Percentiles rank a stretch among this genome's conserved stretches.
phyloP scores from a whole-genome alignment of 352 stramenopile genomes.

The Aphanomyces cochlioides region DNA sequence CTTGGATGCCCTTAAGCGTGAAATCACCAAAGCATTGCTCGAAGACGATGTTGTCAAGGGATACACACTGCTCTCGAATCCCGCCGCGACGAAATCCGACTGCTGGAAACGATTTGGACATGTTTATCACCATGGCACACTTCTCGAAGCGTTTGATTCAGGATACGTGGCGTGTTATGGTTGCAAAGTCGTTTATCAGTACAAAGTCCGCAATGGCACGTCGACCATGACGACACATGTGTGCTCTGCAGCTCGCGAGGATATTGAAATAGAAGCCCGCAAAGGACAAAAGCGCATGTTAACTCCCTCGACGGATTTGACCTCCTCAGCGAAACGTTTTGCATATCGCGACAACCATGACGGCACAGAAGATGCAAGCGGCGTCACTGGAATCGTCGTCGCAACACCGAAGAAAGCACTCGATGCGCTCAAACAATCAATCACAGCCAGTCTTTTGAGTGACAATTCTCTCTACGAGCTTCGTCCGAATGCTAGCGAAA shows the following conservation, averaged over 20 bases:
- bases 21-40: slow-evolving; percentile 22
- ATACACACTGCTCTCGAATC: slow-evolving; percentile 23
- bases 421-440: slow-evolving; percentile 19
- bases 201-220: slow-evolving; percentile 30
- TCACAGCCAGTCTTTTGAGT: neutral
- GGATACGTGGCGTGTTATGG: slow-evolving; percentile 20
- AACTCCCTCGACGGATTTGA: neutral
- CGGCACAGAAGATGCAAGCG: neutral
- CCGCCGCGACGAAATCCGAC: slow-evolving; percentile 22
- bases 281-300: neutral
- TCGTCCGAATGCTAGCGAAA: slow-evolving; percentile 10
- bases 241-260: neutral
- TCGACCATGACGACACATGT: slow-evolving; percentile 29
- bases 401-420: slow-evolving; percentile 1
- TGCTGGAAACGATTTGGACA: slow-evolving; percentile 30
- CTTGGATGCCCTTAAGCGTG: slow-evolving; percentile 23
- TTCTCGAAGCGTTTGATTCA: slow-evolving; percentile 24
- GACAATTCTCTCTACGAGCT: slow-evolving; percentile 2
- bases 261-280: neutral
- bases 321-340: neutral
- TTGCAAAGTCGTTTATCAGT: slow-evolving; percentile 29
- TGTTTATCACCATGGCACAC: slow-evolving; percentile 16
- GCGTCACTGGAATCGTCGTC: neutral
- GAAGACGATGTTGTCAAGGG: slow-evolving; percentile 5
- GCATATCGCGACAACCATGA: neutral